phyloP scores from a whole-genome alignment of 352 stramenopile genomes.

The Pythium sp. region DNA sequence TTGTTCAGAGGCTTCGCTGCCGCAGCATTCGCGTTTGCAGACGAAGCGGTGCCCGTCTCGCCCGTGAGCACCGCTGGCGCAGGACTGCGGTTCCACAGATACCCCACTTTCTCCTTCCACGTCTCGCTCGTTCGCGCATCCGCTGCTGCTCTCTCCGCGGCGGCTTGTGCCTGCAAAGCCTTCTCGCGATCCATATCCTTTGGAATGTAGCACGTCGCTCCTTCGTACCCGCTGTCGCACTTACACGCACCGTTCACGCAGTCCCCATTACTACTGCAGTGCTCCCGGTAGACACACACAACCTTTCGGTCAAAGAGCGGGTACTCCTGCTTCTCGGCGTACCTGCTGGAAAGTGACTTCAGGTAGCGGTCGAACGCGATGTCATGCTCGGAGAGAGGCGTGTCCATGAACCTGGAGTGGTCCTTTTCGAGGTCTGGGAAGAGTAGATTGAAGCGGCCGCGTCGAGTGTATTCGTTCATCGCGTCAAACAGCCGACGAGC shows the following conservation, averaged over 20 bases:
- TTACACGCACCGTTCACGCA: conserved; percentile 78
- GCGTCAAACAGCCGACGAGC: conserved; percentile 51
- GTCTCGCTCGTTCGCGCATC: conserved; percentile 36
- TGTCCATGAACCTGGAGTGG: conserved; percentile 55
- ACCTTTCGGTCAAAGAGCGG: conserved; percentile 37
- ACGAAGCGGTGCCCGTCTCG: background rate
- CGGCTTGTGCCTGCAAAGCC: conserved; percentile 20
- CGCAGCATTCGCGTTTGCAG: background rate
- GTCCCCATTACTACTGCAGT: conserved; percentile 79
- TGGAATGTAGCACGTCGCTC: conserved; percentile 78
- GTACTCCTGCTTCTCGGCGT: conserved; percentile 41
- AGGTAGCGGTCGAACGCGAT: conserved; percentile 70
- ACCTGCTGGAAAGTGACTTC: conserved; percentile 56
- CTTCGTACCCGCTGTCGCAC: conserved; percentile 75
- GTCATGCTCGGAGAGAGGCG: conserved; percentile 57
- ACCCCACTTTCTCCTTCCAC: conserved; percentile 61
- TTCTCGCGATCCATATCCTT: conserved; percentile 47
- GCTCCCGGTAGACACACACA: conserved; percentile 71
- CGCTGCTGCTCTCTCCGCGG: conserved; percentile 18
- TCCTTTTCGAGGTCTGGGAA: conserved; percentile 65
- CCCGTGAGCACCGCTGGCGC: conserved; percentile 16
- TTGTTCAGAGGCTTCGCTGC: conserved; percentile 18
- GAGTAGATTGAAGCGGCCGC: conserved; percentile 65
- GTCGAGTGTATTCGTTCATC: conserved; percentile 61
- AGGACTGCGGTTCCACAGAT: conserved; percentile 51